Base-by-base conservation (phyloP, 179 eudicot species). In the Corrigiola litoralis region DNA sequence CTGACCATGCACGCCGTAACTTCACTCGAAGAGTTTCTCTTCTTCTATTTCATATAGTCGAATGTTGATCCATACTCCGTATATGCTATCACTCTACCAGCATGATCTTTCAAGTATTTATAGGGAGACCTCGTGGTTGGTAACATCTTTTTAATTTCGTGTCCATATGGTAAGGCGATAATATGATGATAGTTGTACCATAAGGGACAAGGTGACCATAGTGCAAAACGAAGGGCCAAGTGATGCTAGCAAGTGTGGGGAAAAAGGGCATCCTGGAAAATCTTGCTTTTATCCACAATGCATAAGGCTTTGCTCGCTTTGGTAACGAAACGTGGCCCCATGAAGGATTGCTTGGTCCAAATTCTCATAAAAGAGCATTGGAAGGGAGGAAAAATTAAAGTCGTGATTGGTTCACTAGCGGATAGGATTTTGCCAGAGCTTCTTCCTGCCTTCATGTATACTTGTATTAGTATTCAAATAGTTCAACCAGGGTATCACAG, bases 171-270 rank as follows among this genome's bases (percentile, higher is more conserved):
- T n/a, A n/a, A n/a, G n/a, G n/a, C n/a, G n/a, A n/a, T n/a, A n/a
- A n/a, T n/a, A n/a, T n/a, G n/a, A n/a, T n/a, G n/a, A n/a, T n/a
- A n/a, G n/a, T 2, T 38, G 13, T 38, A 8, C 6, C 5, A 29
- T 20, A 32, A 21, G 32, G 9, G 44, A 56, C 42, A 36, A 64
- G 25, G 47, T 64, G 75, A 57, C 75, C 53, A 55, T 71, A 47
- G 12, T 37, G 69, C 10, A 41, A 27, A 31, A 38, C 69, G 65
- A 72, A 72, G 41, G 55, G 75, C 14, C 75, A 72, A 64, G 53
- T 51, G 38, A 33, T 6, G 9, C 1, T 6, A 20, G 32, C 55
- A 33, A 55, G 49, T 27, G 11, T 33, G 23, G 27, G 36, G 58
- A 12, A 20, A 42, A 13, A 7, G 44, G 14, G 50, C 36, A 63